These are phyloP conservation scores for Paramecium caudatum DNA, from an alignment of 73 alveolate genomes.

Conservation along the genomic window DNA sequence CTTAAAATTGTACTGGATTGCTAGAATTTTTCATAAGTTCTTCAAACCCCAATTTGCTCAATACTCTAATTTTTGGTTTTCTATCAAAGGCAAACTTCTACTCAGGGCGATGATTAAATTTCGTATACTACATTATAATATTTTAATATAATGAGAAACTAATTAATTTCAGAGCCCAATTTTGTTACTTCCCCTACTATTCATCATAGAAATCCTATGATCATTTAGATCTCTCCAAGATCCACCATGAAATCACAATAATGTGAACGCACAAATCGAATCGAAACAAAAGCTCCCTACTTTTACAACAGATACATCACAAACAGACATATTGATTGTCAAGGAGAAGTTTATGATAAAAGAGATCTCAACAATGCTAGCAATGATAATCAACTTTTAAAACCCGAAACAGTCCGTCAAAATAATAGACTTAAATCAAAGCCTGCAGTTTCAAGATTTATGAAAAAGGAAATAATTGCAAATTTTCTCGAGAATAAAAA, in stretches of 20 bases:
- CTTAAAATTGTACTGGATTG: background rate
- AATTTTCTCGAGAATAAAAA: background rate
- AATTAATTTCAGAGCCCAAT: too few relatives aligned
- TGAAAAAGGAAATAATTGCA: background rate
- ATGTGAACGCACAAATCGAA: too few relatives aligned
- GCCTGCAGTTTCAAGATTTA: conserved; percentile 30
- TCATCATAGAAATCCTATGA: too few relatives aligned
- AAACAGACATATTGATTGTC: conserved; percentile 48
- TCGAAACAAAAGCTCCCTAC: background rate
- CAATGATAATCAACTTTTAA: background rate
- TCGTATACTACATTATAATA: too few relatives aligned
- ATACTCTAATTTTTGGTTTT: too few relatives aligned
- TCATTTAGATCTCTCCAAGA: too few relatives aligned
- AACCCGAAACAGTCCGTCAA: conserved; percentile 33
- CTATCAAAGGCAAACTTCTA: too few relatives aligned
- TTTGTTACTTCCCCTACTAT: too few relatives aligned
- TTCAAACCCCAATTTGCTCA: background rate
- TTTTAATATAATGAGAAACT: too few relatives aligned
- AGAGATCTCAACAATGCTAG: conserved; percentile 44
- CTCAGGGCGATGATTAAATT: too few relatives aligned
- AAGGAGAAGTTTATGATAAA: conserved; percentile 29
- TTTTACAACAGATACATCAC: background rate
- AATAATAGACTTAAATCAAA: conserved; percentile 42
- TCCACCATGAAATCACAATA: too few relatives aligned
- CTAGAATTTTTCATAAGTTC: background rate